Evolutionary conservation across 2,329 filamentous ascomycete genomes (phyloP).

Genomic region (Penicillium sp.): DNA sequence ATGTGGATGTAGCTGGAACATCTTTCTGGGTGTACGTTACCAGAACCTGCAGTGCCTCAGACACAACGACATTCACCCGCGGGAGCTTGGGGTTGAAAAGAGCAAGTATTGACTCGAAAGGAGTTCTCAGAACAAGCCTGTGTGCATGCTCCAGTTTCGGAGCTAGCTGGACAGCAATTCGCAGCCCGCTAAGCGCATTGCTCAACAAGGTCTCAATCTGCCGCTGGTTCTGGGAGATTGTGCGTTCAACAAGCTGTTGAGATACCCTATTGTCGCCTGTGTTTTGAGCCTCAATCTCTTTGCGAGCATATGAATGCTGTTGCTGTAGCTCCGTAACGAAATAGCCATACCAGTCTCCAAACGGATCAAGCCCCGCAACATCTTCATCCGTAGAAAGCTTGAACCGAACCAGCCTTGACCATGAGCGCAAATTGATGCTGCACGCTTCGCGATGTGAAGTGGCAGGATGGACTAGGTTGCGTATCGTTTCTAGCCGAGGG

Average conservation of each 20-base stretch:
- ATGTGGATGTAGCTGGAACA: conserved; percentile 15
- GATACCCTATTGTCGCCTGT: conserved; percentile 42
- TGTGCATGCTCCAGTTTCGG: conserved; percentile 42
- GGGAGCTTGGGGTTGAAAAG: conserved; percentile 52
- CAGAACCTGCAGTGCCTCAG: conserved; percentile 51
- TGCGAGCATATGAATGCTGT: conserved; percentile 56
- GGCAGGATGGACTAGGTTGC: conserved; percentile 55
- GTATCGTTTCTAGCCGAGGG: conserved; percentile 53
- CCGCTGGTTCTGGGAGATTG: conserved; percentile 56
- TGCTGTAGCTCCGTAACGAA: conserved; percentile 53
- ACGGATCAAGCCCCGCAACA: conserved; percentile 44
- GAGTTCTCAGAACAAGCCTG: conserved; percentile 44
- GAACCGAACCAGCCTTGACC: conserved; percentile 57
- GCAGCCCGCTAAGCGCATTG: conserved; percentile 53
- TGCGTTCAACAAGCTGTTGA: conserved; percentile 49
- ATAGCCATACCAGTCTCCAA: conserved; percentile 56
- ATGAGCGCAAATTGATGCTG: conserved; percentile 57
- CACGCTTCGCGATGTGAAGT: conserved; percentile 60
- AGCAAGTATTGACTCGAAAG: conserved; percentile 48
- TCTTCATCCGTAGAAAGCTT: conserved; percentile 55
- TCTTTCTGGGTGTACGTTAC: conserved; percentile 41
- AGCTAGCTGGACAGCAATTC: conserved; percentile 46
- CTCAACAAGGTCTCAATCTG: conserved; percentile 56
- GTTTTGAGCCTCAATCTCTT: conserved; percentile 56
- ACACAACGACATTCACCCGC: conserved; percentile 47